Conservation (phyloP, 441 rosid genomes). For the Mallotus japonicus region DNA sequence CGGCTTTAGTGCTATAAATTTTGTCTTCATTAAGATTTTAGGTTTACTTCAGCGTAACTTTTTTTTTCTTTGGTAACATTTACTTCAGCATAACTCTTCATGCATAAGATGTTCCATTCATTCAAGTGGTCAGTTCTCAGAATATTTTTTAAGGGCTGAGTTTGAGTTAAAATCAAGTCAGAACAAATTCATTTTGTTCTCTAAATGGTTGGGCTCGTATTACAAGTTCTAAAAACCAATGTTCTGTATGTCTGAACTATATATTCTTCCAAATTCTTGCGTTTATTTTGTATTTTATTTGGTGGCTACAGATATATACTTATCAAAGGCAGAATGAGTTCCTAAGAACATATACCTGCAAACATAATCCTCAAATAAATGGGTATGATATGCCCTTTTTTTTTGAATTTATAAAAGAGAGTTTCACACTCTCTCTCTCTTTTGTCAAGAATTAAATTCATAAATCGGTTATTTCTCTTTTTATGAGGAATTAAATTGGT, state of each 20-base stretch:
- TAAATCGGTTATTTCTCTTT: too few species aligned
- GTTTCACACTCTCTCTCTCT: too few species aligned
- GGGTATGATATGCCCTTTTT: too few species aligned
- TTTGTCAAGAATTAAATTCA: too few species aligned
- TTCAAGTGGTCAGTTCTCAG: background rate
- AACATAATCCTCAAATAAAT: background rate
- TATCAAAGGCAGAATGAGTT: background rate
- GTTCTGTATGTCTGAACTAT: background rate
- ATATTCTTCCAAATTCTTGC: slow-evolving; percentile 10
- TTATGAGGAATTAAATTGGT: too few species aligned
- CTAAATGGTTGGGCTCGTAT: background rate
- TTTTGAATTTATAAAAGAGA: too few species aligned
- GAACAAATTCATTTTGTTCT: slow-evolving; percentile 6
- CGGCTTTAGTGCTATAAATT: background rate
- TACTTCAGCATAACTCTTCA: background rate
- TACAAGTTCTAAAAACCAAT: background rate
- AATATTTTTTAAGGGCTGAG: slow-evolving; percentile 4
- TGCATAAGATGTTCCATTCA: slow-evolving; percentile 4
- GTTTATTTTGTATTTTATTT: background rate
- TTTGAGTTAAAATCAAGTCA: background rate
- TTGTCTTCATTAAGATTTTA: background rate
- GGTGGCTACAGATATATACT: background rate
- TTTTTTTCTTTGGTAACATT: too few species aligned
- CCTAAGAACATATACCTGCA: slow-evolving; percentile 14
- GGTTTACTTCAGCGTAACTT: background rate